Percentiles rank a stretch among this genome's conserved stretches.
Conservation (phyloP, 805 yeast genomes). For the Spencermartinsiella europaea region DNA sequence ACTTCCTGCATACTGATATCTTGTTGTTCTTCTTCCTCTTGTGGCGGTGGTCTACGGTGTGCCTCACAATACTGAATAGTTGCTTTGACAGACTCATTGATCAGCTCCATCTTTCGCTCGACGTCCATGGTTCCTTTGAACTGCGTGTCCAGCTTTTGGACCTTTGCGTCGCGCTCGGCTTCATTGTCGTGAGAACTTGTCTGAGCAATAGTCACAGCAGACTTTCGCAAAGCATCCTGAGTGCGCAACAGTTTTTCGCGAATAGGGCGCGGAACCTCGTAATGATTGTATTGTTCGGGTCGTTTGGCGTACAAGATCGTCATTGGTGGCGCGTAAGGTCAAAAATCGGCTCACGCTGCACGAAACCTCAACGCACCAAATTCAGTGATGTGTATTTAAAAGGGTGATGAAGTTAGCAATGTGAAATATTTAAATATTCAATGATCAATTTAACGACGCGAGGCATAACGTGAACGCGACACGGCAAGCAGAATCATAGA, state of each 20-base stretch:
- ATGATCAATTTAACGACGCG: no score
- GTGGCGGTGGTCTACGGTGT: neutral
- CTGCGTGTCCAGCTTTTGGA: neutral
- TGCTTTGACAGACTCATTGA: neutral
- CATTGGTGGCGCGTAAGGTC: no score
- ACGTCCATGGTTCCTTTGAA: conserved; percentile 2
- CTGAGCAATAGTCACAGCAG: neutral
- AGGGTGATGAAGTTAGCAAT: no score
- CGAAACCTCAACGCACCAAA: no score
- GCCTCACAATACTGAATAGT: neutral
- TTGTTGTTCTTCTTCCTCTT: neutral
- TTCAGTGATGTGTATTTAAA: no score
- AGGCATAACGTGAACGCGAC: no score
- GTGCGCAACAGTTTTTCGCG: neutral
- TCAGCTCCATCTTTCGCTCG: neutral
- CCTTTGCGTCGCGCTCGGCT: neutral
- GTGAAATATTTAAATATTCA: no score
- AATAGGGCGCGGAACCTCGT: neutral
- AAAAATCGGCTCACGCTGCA: no score
- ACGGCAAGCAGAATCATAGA: no score
- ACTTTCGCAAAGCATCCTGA: neutral
- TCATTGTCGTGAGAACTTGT: neutral
- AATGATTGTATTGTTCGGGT: neutral
- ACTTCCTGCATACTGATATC: neutral
- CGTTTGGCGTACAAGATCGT: neutral